phyloP scores from a whole-genome alignment of 2,329 filamentous ascomycete species.

The Trichoderma pleuroti region DNA sequence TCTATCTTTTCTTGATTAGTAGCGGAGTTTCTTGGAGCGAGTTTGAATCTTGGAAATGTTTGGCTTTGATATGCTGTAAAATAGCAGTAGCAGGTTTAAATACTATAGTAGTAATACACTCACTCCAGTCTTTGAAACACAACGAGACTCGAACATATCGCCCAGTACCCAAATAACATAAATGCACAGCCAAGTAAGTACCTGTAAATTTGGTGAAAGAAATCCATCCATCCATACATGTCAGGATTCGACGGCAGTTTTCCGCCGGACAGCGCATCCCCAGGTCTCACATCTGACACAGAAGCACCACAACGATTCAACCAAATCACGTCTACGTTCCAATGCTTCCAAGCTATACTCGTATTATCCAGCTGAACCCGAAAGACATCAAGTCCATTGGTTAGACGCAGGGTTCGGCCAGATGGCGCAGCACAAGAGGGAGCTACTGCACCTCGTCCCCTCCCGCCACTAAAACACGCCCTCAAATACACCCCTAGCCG shows the following conservation, averaged over 20 bases:
- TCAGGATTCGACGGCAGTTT: background rate
- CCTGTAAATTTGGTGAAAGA: background rate
- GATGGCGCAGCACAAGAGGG: background rate
- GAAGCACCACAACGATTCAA: background rate
- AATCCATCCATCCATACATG: background rate
- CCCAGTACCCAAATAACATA: background rate
- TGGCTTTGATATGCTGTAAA: background rate
- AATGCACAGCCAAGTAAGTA: background rate
- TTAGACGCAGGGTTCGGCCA: background rate
- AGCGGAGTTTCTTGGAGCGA: background rate
- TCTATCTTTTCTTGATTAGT: background rate
- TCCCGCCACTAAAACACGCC: background rate
- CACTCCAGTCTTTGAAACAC: background rate
- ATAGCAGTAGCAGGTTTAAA: background rate
- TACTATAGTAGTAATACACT: background rate
- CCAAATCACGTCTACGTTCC: background rate
- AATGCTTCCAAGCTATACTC: background rate
- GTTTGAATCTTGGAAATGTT: background rate
- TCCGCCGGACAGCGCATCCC: background rate
- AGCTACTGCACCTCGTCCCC: slow-evolving; percentile 5
- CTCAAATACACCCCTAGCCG: background rate
- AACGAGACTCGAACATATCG: background rate
- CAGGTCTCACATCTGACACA: background rate
- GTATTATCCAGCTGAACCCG: background rate
- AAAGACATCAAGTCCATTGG: background rate